A percentile compares a stretch with the other conserved stretches of the same genome.
These are phyloP conservation scores for Heliosperma pusillum DNA, from an alignment of 148 eudicot species.

Conservation along the genomic window DNA sequence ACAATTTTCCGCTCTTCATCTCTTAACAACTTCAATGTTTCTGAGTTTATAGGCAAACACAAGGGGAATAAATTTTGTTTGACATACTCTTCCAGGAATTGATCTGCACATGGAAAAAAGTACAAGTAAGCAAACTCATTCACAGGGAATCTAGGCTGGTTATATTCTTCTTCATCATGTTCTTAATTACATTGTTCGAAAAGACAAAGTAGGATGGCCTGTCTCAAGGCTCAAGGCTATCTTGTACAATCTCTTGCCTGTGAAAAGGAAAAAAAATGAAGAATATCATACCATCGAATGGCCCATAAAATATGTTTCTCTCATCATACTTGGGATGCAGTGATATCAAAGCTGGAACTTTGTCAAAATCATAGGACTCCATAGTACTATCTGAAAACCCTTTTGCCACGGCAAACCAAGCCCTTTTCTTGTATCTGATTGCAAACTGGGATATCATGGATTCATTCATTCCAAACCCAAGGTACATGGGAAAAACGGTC, in stretches of 20 bases:
- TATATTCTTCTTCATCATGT: neutral
- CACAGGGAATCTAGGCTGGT: neutral
- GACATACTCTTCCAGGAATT: conserved; percentile 71
- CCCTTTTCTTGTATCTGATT: conserved; percentile 75
- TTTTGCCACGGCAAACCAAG: conserved; percentile 95
- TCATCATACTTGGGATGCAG: conserved; percentile 69
- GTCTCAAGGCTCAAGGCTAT: neutral
- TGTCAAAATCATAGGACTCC: conserved; percentile 83
- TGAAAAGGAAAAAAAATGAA: neutral
- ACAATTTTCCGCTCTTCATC: conserved; percentile 83
- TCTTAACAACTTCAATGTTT: conserved; percentile 57
- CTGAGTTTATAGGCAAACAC: conserved; percentile 63
- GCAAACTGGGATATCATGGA: conserved; percentile 61
- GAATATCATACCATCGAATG: conserved; percentile 73
- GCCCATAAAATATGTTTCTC: conserved; percentile 78
- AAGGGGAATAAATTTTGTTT: conserved; percentile 77
- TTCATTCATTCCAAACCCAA: conserved; percentile 91
- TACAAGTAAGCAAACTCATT: neutral
- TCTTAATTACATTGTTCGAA: neutral
- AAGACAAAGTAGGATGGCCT: neutral
- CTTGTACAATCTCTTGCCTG: neutral
- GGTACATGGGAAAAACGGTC: conserved; percentile 63
- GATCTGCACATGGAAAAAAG: conserved; percentile 39
- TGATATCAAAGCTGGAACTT: conserved; percentile 83
- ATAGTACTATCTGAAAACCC: conserved; percentile 72